phyloP scores from a whole-genome alignment of 495 filamentous ascomycete genomes.

The Annulohypoxylon maeteangense region DNA sequence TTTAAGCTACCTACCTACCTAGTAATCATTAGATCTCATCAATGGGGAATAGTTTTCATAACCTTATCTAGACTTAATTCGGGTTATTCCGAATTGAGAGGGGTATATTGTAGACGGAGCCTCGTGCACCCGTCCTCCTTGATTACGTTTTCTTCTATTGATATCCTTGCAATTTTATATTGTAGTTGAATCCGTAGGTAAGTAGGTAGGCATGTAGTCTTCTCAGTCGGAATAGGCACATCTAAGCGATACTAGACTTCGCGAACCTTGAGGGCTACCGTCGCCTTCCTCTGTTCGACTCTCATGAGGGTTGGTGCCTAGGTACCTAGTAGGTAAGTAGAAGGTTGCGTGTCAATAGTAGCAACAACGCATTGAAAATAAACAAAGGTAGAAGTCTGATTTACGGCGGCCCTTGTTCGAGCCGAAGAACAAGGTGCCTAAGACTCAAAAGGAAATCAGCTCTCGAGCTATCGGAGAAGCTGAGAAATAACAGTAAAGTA shows the following conservation, averaged over 20 bases:
- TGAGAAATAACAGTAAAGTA: background rate
- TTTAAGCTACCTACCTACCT: too few relatives aligned
- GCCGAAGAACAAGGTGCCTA: conserved; percentile 25
- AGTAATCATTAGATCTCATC: conserved; percentile 5
- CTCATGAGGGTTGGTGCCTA: too few relatives aligned
- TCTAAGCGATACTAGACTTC: background rate
- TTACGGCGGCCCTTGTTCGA: conserved; percentile 21
- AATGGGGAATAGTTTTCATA: conserved; percentile 26
- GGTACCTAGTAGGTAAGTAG: too few relatives aligned
- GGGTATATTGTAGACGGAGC: conserved; percentile 1
- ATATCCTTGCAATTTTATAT: background rate
- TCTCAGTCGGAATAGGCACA: background rate
- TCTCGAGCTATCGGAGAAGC: background rate
- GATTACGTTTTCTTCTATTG: background rate
- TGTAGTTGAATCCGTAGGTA: background rate
- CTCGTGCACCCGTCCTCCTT: conserved; percentile 17
- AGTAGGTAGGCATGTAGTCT: too few relatives aligned
- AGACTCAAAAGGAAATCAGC: conserved; percentile 4
- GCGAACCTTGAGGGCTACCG: background rate
- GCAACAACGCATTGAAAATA: conserved; percentile 5
- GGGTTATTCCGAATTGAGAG: conserved; percentile 8
- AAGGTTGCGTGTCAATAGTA: background rate
- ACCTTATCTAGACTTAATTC: conserved; percentile 35
- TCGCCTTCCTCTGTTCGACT: background rate
- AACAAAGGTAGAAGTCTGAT: conserved; percentile 19